phyloP scores from a whole-genome alignment of 192 early-diverging fungal genomes.

The Linnemannia elongata region DNA sequence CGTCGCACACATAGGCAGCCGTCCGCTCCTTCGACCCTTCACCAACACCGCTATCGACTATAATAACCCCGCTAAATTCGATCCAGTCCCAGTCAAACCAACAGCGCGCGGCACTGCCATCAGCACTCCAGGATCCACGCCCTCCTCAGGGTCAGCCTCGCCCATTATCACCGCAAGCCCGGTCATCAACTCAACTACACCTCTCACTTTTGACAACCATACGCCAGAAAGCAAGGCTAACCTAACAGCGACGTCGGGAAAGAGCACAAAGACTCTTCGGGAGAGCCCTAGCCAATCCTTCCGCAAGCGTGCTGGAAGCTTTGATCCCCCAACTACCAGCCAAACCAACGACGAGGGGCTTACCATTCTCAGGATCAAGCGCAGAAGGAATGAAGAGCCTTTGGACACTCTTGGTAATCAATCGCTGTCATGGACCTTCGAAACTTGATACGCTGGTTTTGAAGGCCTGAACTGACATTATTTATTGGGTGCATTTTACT shows the following conservation, averaged over 20 bases:
- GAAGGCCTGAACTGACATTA: not conserved
- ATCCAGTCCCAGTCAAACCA: slow-evolving; percentile 9
- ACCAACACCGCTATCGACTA: slow-evolving; percentile 29
- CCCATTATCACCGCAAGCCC: not conserved
- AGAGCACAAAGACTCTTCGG: not conserved
- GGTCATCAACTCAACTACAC: not conserved
- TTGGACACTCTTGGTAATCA: slow-evolving; percentile 73
- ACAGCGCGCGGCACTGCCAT: slow-evolving; percentile 6
- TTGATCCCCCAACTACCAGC: not conserved
- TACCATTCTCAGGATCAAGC: slow-evolving; percentile 82
- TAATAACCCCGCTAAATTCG: slow-evolving; percentile 21
- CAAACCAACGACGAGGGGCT: slow-evolving; percentile 37
- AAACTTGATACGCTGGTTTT: not conserved
- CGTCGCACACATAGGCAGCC: slow-evolving; percentile 5
- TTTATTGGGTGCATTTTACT: not conserved
- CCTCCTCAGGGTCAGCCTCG: not conserved
- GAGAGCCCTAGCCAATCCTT: not conserved
- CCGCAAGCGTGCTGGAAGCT: not conserved
- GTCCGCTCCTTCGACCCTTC: slow-evolving; percentile 25
- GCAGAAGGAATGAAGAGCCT: slow-evolving; percentile 81
- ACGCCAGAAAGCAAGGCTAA: slow-evolving; percentile 14
- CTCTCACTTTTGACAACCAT: slow-evolving; percentile 42
- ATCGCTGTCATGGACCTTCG: not conserved
- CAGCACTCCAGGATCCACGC: not conserved
- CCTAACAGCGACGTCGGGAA: not conserved